phyloP scores from a whole-genome alignment of 2,329 filamentous ascomycete species.

The Hypocreales sp. region DNA sequence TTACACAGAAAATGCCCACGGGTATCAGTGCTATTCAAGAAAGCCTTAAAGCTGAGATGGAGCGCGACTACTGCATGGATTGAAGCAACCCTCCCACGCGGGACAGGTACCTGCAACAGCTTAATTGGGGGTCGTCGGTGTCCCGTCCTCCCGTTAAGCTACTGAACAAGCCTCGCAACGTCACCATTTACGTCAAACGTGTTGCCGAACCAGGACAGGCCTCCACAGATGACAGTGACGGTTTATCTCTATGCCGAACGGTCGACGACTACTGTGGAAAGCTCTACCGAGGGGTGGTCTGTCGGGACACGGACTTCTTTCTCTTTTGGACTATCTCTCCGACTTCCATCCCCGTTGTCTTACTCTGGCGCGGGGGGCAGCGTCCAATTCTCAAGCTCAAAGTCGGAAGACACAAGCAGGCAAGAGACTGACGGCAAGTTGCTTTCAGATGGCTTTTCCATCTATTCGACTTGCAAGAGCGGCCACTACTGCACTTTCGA shows the following conservation, averaged over 20 bases:
- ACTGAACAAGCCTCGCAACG: not conserved
- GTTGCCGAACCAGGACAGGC: not conserved
- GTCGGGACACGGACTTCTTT: not conserved
- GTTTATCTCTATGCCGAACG: not conserved
- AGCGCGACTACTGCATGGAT: not conserved
- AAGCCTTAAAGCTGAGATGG: not conserved
- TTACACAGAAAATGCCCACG: not conserved
- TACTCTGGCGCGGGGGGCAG: no score
- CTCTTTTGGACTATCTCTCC: no score
- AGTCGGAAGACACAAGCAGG: not conserved
- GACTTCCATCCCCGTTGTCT: not conserved
- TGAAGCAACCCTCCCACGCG: not conserved
- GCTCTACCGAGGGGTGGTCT: not conserved
- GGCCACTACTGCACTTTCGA: not conserved
- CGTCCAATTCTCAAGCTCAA: not conserved
- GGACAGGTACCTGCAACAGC: not conserved
- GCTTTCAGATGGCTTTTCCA: not conserved
- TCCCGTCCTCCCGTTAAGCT: not conserved
- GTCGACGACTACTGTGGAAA: not conserved
- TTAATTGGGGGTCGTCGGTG: not conserved
- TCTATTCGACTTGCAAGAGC: not conserved
- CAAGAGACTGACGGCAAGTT: not conserved
- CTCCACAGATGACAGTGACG: not conserved
- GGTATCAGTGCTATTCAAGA: not conserved
- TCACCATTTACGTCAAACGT: not conserved